Evolutionary conservation across 768 basidiomycete genomes (phyloP).

Genomic region (Boletellus ananas): DNA sequence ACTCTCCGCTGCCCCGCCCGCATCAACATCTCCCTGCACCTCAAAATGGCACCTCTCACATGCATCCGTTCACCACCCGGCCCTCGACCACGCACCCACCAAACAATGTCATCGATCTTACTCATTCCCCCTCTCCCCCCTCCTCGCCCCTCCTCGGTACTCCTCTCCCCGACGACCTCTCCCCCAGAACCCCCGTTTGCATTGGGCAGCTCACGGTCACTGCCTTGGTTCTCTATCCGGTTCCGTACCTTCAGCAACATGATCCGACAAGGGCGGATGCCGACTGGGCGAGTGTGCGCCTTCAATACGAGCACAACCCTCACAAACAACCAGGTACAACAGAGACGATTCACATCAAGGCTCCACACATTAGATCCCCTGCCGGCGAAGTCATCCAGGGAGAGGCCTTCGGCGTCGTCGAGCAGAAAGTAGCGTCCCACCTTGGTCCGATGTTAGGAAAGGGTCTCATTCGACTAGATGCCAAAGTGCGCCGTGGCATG

Average conservation of each 20-base stretch:
- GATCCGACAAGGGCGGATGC: constrained; percentile 40
- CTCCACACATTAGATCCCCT: constrained; percentile 49
- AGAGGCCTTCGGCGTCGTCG: constrained; percentile 78
- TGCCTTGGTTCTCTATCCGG: constrained; percentile 82
- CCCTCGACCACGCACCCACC: constrained; percentile 27
- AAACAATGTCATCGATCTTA: constrained; percentile 73
- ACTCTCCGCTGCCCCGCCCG: constrained; percentile 32
- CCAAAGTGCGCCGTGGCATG: constrained; percentile 63
- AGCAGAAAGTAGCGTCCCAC: constrained; percentile 76
- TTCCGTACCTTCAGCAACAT: constrained; percentile 56
- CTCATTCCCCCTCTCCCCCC: constrained; percentile 55
- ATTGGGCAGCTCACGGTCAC: constrained; percentile 82
- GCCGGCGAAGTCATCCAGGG: constrained; percentile 54
- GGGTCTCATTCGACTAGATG: constrained; percentile 77
- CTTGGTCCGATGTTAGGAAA: constrained; percentile 83
- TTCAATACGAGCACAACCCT: constrained; percentile 66
- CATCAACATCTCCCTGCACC: constrained; percentile 21
- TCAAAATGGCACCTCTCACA: constrained; percentile 24
- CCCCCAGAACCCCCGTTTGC: constrained; percentile 82
- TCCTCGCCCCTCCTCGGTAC: constrained; percentile 34
- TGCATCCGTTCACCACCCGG: constrained; percentile 15
- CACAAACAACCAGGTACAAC: constrained; percentile 44
- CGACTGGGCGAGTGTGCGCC: constrained; percentile 67
- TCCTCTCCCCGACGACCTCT: constrained; percentile 52
- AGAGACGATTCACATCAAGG: constrained; percentile 78